Percentiles rank a stretch among this genome's conserved stretches.
phyloP scores from a whole-genome alignment of 192 early-diverging fungal genomes.

The Linnemannia elongata region DNA sequence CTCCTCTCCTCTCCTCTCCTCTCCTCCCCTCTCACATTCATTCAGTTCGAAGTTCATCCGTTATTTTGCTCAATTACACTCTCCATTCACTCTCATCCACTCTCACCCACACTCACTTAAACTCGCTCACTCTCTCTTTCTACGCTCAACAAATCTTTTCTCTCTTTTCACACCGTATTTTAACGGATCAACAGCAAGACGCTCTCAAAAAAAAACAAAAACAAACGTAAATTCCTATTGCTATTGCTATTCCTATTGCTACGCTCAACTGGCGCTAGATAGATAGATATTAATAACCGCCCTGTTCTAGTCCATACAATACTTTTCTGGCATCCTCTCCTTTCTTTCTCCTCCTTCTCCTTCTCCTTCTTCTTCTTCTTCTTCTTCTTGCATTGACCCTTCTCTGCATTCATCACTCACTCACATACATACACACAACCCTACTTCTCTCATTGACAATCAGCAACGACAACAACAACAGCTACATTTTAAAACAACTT shows the following conservation, averaged over 20 bases:
- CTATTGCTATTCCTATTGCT: background rate
- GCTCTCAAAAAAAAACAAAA: background rate
- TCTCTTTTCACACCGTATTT: background rate
- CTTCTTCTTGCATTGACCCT: background rate
- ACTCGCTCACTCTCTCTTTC: background rate
- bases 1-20: background rate
- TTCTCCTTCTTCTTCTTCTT: background rate
- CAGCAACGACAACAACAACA: background rate
- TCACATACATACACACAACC: background rate
- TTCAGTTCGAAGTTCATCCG: too few species aligned
- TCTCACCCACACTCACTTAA: too few species aligned
- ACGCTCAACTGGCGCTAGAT: background rate
- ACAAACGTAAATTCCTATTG: constrained; percentile 1
- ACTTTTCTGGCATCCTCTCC: background rate
- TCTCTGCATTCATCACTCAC: background rate
- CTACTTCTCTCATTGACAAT: background rate
- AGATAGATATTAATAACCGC: background rate
- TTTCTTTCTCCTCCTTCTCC: background rate
- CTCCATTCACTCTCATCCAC: background rate
- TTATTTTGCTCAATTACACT: background rate
- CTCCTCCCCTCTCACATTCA: too few species aligned
- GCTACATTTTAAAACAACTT: too few species aligned
- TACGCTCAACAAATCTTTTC: background rate
- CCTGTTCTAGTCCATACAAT: background rate
- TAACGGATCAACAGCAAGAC: background rate